phyloP scores from a whole-genome alignment of 352 stramenopile genomes.

The Globisporangium cylindrosporum region DNA sequence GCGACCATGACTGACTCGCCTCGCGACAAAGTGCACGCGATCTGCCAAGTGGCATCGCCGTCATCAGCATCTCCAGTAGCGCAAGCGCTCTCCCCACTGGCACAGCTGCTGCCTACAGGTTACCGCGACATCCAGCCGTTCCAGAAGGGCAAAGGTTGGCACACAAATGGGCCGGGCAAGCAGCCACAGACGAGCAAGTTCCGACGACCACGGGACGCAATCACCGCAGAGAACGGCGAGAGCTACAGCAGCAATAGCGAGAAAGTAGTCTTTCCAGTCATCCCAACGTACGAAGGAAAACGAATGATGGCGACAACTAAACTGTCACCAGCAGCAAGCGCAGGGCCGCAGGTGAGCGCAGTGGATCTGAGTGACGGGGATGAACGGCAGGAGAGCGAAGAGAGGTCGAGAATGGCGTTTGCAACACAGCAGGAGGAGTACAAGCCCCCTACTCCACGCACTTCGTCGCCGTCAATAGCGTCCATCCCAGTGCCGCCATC shows the following conservation, averaged over 20 bases:
- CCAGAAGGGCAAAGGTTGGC: constrained; percentile 63
- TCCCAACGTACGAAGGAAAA: constrained; percentile 16
- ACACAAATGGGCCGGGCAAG: constrained; percentile 43
- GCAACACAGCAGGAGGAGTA: not conserved
- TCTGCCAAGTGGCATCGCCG: constrained; percentile 13
- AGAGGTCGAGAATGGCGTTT: not conserved
- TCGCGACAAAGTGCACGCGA: constrained; percentile 22
- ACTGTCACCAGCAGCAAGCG: not conserved
- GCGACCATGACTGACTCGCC: constrained; percentile 13
- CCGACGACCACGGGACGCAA: constrained; percentile 18
- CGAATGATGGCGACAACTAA: not conserved
- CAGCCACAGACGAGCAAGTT: constrained; percentile 19
- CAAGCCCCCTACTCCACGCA: not conserved
- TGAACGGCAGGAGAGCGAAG: constrained; percentile 17
- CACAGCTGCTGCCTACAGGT: constrained; percentile 52
- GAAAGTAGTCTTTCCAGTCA: constrained; percentile 49
- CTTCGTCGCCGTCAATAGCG: constrained; percentile 19
- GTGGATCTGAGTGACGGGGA: constrained; percentile 6
- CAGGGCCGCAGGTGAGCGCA: not conserved
- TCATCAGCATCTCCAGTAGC: not conserved
- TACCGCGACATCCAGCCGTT: constrained; percentile 73
- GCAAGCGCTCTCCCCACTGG: constrained; percentile 48
- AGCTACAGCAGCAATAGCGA: constrained; percentile 11
- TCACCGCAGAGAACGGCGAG: constrained; percentile 9
- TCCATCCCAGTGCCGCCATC: constrained; percentile 26